A percentile compares a stretch with the other conserved stretches of the same genome.
Conservation (phyloP, 768 basidiomycete species). For the Rhizopogon vinicolor region DNA sequence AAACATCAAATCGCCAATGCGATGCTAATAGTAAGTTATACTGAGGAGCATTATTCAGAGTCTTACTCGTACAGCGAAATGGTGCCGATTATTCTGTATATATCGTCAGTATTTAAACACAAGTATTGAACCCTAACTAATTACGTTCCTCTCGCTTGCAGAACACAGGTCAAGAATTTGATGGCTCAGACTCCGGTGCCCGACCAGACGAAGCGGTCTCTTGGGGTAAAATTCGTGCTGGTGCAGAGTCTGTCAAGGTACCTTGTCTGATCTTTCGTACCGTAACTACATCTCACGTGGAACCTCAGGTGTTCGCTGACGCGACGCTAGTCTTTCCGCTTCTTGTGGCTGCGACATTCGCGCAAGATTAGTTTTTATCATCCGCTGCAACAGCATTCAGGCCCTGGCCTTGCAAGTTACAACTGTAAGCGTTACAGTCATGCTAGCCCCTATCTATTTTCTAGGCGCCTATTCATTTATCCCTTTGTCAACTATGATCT, state of each 20-base stretch:
- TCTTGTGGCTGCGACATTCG: conserved; percentile 93
- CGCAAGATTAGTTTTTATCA: conserved; percentile 30
- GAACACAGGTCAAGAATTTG: conserved; percentile 99
- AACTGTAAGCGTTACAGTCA: no score
- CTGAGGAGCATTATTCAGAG: conserved; percentile 1
- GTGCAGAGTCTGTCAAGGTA: conserved; percentile 81
- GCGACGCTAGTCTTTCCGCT: conserved; percentile 96
- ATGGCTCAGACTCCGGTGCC: conserved; percentile 96
- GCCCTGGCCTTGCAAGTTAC: no score
- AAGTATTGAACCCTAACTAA: background rate
- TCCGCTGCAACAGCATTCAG: background rate
- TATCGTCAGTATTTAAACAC: conserved; percentile 51
- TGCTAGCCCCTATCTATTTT: no score
- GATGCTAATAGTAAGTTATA: conserved; percentile 83
- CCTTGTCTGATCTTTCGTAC: background rate
- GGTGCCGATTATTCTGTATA: conserved; percentile 97
- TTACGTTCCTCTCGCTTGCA: conserved; percentile 19
- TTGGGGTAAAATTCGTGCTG: conserved; percentile 96
- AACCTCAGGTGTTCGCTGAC: conserved; percentile 76
- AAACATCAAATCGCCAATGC: conserved; percentile 99
- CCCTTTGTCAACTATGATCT: no score
- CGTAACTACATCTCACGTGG: conserved; percentile 2
- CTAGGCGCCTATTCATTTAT: no score
- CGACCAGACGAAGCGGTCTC: conserved; percentile 96
- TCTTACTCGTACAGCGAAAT: conserved; percentile 61